phyloP scores from a whole-genome alignment of 495 filamentous ascomycete genomes.

The Immersiella caudata region DNA sequence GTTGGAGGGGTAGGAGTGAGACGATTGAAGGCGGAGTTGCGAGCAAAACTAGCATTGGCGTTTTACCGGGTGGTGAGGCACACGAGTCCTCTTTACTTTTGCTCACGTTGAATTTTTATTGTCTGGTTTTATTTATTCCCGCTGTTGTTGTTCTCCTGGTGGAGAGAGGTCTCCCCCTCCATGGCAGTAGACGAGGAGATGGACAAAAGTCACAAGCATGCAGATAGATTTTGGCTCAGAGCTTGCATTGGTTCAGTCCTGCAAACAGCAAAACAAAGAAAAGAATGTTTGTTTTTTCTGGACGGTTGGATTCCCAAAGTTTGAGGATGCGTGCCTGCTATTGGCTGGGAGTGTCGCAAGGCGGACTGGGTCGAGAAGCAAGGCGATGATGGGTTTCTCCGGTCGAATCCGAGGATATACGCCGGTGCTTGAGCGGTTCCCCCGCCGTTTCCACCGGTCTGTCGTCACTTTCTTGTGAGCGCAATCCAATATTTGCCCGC shows the following conservation, averaged over 20 bases:
- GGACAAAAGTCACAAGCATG: slow-evolving; percentile 12
- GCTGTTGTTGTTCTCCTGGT: not conserved
- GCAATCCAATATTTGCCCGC: not conserved
- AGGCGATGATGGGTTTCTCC: not conserved
- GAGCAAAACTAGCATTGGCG: slow-evolving; percentile 21
- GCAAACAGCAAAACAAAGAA: slow-evolving; percentile 6
- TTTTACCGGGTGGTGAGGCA: slow-evolving; percentile 8
- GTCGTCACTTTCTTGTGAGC: not conserved
- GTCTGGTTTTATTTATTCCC: not conserved
- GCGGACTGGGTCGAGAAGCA: not conserved
- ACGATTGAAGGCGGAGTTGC: slow-evolving; percentile 17
- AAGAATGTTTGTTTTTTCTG: not conserved
- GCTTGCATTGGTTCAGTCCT: slow-evolving; percentile 14
- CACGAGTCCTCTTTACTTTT: not conserved
- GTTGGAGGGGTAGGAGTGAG: not conserved
- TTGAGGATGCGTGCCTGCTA: not conserved
- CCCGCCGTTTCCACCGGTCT: not conserved
- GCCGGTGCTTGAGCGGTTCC: not conserved
- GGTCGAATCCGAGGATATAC: not conserved
- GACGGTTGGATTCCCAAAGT: not conserved
- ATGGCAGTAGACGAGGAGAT: slow-evolving; percentile 2
- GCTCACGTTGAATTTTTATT: not conserved
- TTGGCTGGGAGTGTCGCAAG: not conserved
- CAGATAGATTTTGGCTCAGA: slow-evolving; percentile 23
- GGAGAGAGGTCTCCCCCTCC: not conserved